Evolutionary conservation across 305 asterid genomes (phyloP).

Genomic region (Caryopteris hybrid): DNA sequence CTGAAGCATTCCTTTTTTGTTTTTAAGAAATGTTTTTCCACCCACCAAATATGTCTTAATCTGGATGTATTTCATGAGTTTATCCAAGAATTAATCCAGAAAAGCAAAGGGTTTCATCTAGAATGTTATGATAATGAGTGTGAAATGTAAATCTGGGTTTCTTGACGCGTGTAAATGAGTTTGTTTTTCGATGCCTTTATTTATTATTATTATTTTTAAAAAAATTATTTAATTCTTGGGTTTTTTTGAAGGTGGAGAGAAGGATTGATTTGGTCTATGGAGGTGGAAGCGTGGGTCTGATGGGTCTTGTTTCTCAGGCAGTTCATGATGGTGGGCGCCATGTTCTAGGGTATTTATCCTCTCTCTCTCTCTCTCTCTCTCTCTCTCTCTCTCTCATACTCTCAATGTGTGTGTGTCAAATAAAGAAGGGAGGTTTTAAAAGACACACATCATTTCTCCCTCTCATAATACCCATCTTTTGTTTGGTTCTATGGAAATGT

Average conservation of each 20-base stretch:
- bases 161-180: slow-evolving; percentile 28
- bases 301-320: slow-evolving; percentile 99
- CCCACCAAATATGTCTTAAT: not conserved
- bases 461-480: slow-evolving; percentile 19
- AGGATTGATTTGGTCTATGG: slow-evolving; percentile 96
- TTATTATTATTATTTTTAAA: not conserved
- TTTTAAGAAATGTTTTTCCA: too few species aligned
- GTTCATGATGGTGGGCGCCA: slow-evolving; percentile 99
- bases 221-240: too few species aligned
- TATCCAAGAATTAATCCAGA: not conserved
- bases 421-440: slow-evolving; percentile 18
- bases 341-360: slow-evolving; percentile 71
- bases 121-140: slow-evolving; percentile 16
- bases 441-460: slow-evolving; percentile 20
- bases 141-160: slow-evolving; percentile 12
- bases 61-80: not conserved
- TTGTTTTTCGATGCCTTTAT: slow-evolving; percentile 13
- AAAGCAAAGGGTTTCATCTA: too few species aligned
- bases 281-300: slow-evolving; percentile 98
- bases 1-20: too few species aligned
- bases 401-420: not conserved
- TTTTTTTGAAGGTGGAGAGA: slow-evolving; percentile 66
- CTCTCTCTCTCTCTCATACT: slow-evolving; percentile 9
- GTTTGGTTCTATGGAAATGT: slow-evolving; percentile 8
- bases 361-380: slow-evolving; percentile 9